Evolutionary conservation across 1,284 basidiomycete species (phyloP).

Genomic region (Apiotrichum siamense): DNA sequence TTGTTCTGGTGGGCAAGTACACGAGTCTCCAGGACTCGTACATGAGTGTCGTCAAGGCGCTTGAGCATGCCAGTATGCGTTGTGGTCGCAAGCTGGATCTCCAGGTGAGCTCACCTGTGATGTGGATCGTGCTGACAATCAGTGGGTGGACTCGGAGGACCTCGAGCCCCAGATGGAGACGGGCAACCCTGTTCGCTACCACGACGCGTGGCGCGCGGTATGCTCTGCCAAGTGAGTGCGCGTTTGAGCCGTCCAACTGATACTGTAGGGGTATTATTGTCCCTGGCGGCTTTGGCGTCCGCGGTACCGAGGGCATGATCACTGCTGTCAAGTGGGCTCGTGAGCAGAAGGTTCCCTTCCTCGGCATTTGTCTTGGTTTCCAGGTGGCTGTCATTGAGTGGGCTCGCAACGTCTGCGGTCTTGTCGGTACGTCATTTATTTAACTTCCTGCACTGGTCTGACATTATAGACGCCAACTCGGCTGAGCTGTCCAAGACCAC

Average conservation of each 20-base stretch:
- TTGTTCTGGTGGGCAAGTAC: constrained; percentile 96
- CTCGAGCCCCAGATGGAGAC: constrained; percentile 76
- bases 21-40: constrained; percentile 96
- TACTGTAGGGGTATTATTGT: constrained; percentile 69
- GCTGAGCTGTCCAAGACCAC: constrained; percentile 65
- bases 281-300: constrained; percentile 88
- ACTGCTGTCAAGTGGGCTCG: constrained; percentile 94
- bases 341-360: constrained; percentile 88
- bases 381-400: constrained; percentile 96
- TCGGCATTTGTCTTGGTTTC: constrained; percentile 97
- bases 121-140: constrained; percentile 40
- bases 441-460: background rate
- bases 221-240: constrained; percentile 66
- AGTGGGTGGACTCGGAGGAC: constrained; percentile 96
- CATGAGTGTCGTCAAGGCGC: constrained; percentile 94
- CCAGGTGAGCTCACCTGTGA: constrained; percentile 53
- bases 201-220: constrained; percentile 90
- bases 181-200: constrained; percentile 78
- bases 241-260: constrained; percentile 52
- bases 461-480: constrained; percentile 68
- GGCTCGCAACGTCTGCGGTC: constrained; percentile 75
- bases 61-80: constrained; percentile 94
- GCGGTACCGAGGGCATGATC: constrained; percentile 97
- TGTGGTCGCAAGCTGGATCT: constrained; percentile 77
- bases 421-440: constrained; percentile 54